Evolutionary conservation across 2,329 filamentous ascomycete genomes (phyloP), one percentile per base, ranked within the genome.

Genomic region (Didymella sp.): DNA sequence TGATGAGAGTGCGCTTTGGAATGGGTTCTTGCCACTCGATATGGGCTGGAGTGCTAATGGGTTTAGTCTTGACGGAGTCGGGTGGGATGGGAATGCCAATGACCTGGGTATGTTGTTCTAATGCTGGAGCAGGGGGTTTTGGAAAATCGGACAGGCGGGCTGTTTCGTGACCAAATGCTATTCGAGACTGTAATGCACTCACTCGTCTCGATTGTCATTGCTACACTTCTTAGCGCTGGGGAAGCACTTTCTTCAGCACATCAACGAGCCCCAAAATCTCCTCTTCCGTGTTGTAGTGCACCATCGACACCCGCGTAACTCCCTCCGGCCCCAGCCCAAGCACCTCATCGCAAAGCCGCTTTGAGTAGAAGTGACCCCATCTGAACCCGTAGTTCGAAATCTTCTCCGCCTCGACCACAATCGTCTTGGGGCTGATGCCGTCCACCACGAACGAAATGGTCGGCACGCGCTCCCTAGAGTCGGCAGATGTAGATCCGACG

Each of bases 241-340:
- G 67, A n/a, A 85, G 61, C 0, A 83, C 77, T 60, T 80, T 79
- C 57, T 86, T 82, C 52, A 88, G 65, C 1, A 82, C 77, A 31
- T 78, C 76, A 19, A 87, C 79, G 52, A 87, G 79, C 8, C 71
- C 77, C 42, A 78, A 75, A 3, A 88, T 78, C 69, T 89, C 86
- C 3, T 85, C 82, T 63, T 85, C 85, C 2, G 87, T 89, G 65
- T 91, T 91, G 69, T 91, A 91, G 73, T 91, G 88, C 51, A 89
- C 82, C 79, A 90, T 80, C 65, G 87, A 89, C n/a, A 90, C 85
- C 60, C 89, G 81, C 4, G 89, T 81, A 8, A 91, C 84, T 0
- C 87, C 89, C 62, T 89, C 82, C 8, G 82, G 78, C 0, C 79
- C 81, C 46, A 89, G 73, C 0, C 80, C 80, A 33, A 91, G 69